Percentiles rank a stretch among this genome's conserved stretches.
Evolutionary conservation across 1,284 basidiomycete genomes (phyloP).

Genomic region (Xerocomus nothofagi): DNA sequence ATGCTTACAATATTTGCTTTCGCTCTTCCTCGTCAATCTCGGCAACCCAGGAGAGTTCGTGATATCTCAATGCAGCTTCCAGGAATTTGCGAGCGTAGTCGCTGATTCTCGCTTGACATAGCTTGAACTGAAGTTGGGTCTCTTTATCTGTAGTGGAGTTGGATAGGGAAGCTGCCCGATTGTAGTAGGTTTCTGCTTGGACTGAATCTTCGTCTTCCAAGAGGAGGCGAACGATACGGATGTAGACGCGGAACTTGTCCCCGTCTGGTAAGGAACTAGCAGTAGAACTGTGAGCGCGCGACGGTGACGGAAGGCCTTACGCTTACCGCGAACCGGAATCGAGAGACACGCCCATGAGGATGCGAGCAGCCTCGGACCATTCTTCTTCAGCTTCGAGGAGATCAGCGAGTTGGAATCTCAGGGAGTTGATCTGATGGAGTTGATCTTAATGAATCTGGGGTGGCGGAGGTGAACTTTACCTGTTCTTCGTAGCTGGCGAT

Average conservation of each 20-base stretch:
- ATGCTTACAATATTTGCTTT: conserved; percentile 75
- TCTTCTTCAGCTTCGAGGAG: conserved; percentile 89
- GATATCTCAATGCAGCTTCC: conserved; percentile 93
- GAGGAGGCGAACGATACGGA: conserved; percentile 92
- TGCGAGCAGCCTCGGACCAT: conserved; percentile 89
- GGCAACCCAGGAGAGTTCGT: conserved; percentile 87
- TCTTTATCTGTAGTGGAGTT: conserved; percentile 77
- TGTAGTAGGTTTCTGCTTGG: conserved; percentile 94
- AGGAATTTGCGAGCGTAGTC: conserved; percentile 91
- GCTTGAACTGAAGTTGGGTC: conserved; percentile 78
- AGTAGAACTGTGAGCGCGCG: conserved; percentile 1
- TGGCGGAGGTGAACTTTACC: conserved; percentile 43
- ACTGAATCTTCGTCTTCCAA: conserved; percentile 94
- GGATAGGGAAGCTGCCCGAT: conserved; percentile 89
- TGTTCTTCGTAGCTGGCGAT: conserved; percentile 93
- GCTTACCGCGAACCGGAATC: conserved; percentile 86
- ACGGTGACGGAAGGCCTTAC: background rate
- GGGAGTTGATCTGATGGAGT: conserved; percentile 65
- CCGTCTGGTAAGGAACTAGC: conserved; percentile 71
- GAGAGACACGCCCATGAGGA: conserved; percentile 87
- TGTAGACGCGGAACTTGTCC: conserved; percentile 88
- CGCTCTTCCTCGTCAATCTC: conserved; percentile 92
- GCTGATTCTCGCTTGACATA: conserved; percentile 90
- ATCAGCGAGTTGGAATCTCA: conserved; percentile 86
- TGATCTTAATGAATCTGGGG: conserved; percentile 10